Conservation (phyloP, 352 stramenopile genomes). For the Aphanomyces astaci region DNA sequence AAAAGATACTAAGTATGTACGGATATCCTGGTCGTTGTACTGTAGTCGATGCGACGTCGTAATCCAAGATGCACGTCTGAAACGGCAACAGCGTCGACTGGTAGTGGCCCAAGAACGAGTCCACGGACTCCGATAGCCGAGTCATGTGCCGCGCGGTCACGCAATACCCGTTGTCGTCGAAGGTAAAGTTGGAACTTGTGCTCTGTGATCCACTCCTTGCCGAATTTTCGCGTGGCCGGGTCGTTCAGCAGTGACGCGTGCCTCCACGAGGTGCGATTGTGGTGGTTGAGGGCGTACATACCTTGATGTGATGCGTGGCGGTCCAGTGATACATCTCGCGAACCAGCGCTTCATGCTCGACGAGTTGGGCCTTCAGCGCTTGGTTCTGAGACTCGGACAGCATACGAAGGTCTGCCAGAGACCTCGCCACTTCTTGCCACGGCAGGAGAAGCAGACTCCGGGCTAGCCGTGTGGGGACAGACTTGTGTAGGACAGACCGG, state of each 20-base stretch:
- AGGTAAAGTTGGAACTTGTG: slow-evolving; percentile 16
- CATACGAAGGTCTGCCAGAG: not conserved
- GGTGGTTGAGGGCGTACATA: no score
- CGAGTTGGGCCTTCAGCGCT: not conserved
- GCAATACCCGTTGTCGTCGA: not conserved
- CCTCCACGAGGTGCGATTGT: not conserved
- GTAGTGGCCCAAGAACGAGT: not conserved
- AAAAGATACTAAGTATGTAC: no score
- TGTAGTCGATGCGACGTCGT: no score
- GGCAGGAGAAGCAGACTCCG: not conserved
- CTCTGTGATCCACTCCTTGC: slow-evolving; percentile 19
- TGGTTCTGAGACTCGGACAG: not conserved
- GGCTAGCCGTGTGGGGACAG: no score
- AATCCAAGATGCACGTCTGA: not conserved
- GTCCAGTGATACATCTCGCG: not conserved
- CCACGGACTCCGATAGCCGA: not conserved
- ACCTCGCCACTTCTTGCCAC: not conserved
- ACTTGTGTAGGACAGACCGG: no score
- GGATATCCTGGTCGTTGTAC: no score
- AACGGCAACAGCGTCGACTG: not conserved
- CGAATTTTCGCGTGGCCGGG: not conserved
- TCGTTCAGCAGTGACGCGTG: not conserved
- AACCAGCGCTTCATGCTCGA: not conserved
- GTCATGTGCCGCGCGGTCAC: not conserved
- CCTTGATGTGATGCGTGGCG: not conserved